Conservation (phyloP, 257 asterid species). For the Penstemon eatonii region DNA sequence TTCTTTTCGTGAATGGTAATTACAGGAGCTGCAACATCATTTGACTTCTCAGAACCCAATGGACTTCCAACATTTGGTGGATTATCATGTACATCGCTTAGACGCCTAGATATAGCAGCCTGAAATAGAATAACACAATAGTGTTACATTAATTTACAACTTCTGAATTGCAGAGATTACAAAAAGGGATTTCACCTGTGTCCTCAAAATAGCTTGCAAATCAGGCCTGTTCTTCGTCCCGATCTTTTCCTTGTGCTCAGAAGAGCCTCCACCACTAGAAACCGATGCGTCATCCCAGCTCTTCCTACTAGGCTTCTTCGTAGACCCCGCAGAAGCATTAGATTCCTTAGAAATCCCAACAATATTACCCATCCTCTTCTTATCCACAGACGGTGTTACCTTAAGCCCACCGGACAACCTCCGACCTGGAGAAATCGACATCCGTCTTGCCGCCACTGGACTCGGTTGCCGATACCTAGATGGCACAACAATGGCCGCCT, state of each 20-base stretch:
- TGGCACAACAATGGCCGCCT: constrained; percentile 86
- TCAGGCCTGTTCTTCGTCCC: constrained; percentile 56
- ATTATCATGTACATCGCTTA: constrained; percentile 78
- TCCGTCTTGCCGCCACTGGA: constrained; percentile 70
- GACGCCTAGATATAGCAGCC: constrained; percentile 96
- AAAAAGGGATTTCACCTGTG: constrained; percentile 58
- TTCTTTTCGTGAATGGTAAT: constrained; percentile 93
- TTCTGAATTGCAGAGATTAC: not conserved
- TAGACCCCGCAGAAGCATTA: constrained; percentile 63
- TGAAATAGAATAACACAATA: constrained; percentile 28
- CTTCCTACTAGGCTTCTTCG: constrained; percentile 60
- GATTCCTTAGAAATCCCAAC: constrained; percentile 79
- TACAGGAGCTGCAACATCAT: constrained; percentile 52
- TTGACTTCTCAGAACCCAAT: constrained; percentile 37
- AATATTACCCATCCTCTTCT: constrained; percentile 68
- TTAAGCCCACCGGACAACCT: constrained; percentile 74
- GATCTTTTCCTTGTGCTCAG: constrained; percentile 51
- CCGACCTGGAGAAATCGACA: constrained; percentile 85
- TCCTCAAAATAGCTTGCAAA: constrained; percentile 83
- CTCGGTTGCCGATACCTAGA: constrained; percentile 92
- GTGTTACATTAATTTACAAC: not conserved
- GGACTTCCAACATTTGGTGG: constrained; percentile 38
- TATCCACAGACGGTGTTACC: constrained; percentile 63
- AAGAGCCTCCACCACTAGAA: constrained; percentile 47
- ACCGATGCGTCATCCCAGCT: constrained; percentile 81